Conservation (phyloP, 768 basidiomycete species). For the Auriscalpium orientale region DNA sequence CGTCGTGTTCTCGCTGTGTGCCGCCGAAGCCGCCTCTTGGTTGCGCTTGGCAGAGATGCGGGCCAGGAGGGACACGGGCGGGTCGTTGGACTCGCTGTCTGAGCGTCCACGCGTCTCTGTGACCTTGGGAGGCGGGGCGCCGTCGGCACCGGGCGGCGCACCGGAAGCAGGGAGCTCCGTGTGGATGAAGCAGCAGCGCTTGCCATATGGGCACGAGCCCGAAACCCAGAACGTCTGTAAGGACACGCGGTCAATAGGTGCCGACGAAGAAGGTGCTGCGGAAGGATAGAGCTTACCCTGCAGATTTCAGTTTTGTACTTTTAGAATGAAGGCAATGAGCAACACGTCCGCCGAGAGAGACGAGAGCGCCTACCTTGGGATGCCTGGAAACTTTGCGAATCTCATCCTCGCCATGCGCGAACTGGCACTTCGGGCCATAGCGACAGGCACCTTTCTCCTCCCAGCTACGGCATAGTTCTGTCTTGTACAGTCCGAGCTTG, state of each 20-base stretch:
- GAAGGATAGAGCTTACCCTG: constrained; percentile 45
- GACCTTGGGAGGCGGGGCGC: constrained; percentile 42
- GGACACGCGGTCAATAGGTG: constrained; percentile 9
- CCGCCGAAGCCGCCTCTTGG: constrained; percentile 33
- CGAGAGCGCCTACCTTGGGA: constrained; percentile 58
- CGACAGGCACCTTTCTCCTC: constrained; percentile 85
- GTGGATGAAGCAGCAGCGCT: constrained; percentile 91
- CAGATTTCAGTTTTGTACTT: constrained; percentile 95
- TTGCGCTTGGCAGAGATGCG: constrained; percentile 67
- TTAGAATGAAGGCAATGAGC: constrained; percentile 5
- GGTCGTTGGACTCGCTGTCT: constrained; percentile 69
- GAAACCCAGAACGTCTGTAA: constrained; percentile 87
- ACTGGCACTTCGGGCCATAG: constrained; percentile 86
- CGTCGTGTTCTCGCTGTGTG: constrained; percentile 36
- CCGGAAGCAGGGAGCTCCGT: constrained; percentile 73
- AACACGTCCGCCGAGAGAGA: not conserved
- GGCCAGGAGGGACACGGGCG: constrained; percentile 63
- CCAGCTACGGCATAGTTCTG: constrained; percentile 85
- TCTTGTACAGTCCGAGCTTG: constrained; percentile 87
- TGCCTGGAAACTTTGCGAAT: constrained; percentile 78
- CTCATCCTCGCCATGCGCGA: constrained; percentile 89
- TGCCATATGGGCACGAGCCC: constrained; percentile 88
- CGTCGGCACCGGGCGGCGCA: constrained; percentile 44
- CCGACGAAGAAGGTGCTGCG: not conserved
- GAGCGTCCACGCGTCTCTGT: constrained; percentile 57